Conservation (phyloP, 805 yeast species). For the Nakazawaea holstii region DNA sequence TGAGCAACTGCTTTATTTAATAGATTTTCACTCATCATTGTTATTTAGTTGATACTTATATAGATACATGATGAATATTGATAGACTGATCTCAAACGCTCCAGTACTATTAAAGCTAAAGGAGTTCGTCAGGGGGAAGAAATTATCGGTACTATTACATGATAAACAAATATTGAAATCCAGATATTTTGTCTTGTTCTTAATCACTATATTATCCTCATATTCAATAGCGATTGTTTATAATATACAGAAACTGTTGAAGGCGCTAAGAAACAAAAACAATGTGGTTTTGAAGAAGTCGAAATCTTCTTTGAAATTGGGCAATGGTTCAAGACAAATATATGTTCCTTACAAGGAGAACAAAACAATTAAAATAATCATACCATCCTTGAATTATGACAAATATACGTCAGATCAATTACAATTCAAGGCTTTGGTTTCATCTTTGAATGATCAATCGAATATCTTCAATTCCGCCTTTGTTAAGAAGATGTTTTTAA, state of each 20-base stretch:
- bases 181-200: constrained; percentile 19
- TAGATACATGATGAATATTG: background rate
- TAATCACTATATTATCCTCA: constrained; percentile 22
- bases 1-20: too few relatives aligned
- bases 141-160: background rate
- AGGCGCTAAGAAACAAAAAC: constrained; percentile 7
- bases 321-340: constrained; percentile 41
- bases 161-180: constrained; percentile 2
- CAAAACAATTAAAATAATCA: constrained; percentile 32
- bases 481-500: constrained; percentile 63
- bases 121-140: background rate
- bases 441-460: constrained; percentile 20
- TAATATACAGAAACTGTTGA: constrained; percentile 20
- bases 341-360: constrained; percentile 41
- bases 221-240: constrained; percentile 18
- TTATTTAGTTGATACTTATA: too few relatives aligned
- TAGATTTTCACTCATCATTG: background rate
- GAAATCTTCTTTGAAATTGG: constrained; percentile 33
- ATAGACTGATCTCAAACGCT: background rate
- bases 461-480: constrained; percentile 47
- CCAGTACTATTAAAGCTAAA: background rate
- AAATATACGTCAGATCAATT: constrained; percentile 52
- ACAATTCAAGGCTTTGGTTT: constrained; percentile 39
- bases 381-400: constrained; percentile 43
- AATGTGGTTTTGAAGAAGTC: constrained; percentile 18